Base-by-base conservation (phyloP, 768 basidiomycete species). In the Lentinula detonsa region DNA sequence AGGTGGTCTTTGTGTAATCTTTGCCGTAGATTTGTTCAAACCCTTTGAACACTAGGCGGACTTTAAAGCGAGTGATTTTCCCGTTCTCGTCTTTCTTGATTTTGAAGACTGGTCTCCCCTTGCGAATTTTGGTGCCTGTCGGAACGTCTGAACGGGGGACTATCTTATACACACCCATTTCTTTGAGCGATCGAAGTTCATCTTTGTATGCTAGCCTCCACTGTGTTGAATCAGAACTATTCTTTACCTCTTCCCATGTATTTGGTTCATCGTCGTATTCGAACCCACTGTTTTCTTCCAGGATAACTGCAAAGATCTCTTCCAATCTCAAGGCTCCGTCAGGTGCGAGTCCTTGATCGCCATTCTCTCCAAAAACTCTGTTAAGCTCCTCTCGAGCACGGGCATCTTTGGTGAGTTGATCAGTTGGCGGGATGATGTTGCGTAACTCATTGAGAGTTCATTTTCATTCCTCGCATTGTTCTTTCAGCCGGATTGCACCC, bases 1-100 rank as follows among this genome's bases (percentile, higher is more conserved):
- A 54, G 48, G 69, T 76, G 79, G 45, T 78, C 72, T 18, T 74
- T 62, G 0, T 75, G 68, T 76, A 80, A 48, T 78, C 73, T 18
- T 74, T 62, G 0, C 76, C 74, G 1, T 70, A 67, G 0, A 69
- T 42, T 60, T 80, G 80, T 3, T 66, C 64, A 62, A 70, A 79
- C 0, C 80, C 78, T 63, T 72, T 66, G 1, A 74, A 77, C 1
- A 79, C 76, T 23, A 81, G 53, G 13, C 71, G n/a, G 0, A 70
- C 76, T 3, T 34, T 28, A 3, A 28, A 51, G 9, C 16, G 5
- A 13, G 16, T 43, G 1, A 43, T 43, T n/a, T n/a, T 15, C 9
- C 42, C 42, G 2, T 34, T 28, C 28, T 34, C 5, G 33, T 51
- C 49, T 15, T 51, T 51, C 18, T 51, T 51, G 11, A 28, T 51